Evolutionary conservation across 305 asterid genomes (phyloP), one percentile per base, ranked within the genome.

Genomic region (Fraxinus sp.): DNA sequence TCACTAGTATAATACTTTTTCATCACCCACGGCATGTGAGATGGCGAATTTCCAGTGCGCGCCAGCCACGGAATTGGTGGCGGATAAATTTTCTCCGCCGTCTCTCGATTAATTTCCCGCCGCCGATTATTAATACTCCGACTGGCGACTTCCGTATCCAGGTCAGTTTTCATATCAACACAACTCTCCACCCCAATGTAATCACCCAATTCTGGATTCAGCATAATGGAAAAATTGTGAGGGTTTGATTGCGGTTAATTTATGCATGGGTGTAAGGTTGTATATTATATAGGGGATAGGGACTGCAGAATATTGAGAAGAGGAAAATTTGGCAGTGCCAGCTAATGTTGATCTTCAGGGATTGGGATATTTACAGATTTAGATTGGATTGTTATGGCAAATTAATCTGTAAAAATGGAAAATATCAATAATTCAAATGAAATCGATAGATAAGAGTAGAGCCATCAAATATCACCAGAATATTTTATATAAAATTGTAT

Each of bases 21-120:
- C 97, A 93, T 83, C 81, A 89, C 88, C 97, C 95, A 89, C 66
- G 95, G 94, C 89, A 87, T 76, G 72, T 87, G 91, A 1, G 91
- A 83, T 0, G 81, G 82, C 9, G 32, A 81, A 13, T 83, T 82
- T 22, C 64, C 87, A 2, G 80, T 83, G 36, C 73, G 80, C 13
- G 86, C 86, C 78, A 83, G 79, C 87, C 75, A 84, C 3, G 89
- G 62, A 36, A 94, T 89, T 80, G 92, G 96, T 81, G 92, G 95
- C 4, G 93, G 93, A 52, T 80, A 86, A 24, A 76, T 86, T 77
- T 35, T 83, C 22, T 79, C 81, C 79, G 4, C 79, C 74, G 76
- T 10, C 30, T 7, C 24, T 75, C 3, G n/a, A 2, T 52, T 59
- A 77, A 16, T 32, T 81, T 33, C 16, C 33, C 71, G 35, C 43